Evolutionary conservation across 2,329 filamentous ascomycete species (phyloP).

Genomic region (Lizonia empirigonia): DNA sequence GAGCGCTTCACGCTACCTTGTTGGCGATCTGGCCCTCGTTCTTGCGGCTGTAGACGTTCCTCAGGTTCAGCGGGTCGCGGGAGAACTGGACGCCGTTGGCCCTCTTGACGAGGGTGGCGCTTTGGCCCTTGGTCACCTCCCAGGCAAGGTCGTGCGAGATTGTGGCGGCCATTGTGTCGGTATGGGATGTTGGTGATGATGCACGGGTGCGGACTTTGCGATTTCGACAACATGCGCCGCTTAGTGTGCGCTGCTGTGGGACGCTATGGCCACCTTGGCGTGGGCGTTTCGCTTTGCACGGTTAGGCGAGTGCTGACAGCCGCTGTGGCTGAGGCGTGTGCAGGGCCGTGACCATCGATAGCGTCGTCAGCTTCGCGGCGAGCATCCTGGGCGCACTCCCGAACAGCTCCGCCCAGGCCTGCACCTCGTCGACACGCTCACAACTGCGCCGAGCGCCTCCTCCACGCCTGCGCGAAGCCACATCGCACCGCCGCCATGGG

Average conservation of each 20-base stretch:
- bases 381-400: slow-evolving; percentile 21
- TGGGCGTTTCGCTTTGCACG: no score
- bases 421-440: background rate
- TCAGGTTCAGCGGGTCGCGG: slow-evolving; percentile 90
- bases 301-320: no score
- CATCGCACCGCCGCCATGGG: slow-evolving; percentile 61
- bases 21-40: slow-evolving; percentile 91
- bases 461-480: background rate
- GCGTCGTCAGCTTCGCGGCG: slow-evolving; percentile 15
- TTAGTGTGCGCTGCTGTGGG: slow-evolving; percentile 34
- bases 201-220: slow-evolving; percentile 23
- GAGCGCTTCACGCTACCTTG: no score
- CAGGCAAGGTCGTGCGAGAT: slow-evolving; percentile 91
- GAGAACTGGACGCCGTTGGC: slow-evolving; percentile 87
- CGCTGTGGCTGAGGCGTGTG: slow-evolving; percentile 5
- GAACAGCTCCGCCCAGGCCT: slow-evolving; percentile 21
- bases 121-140: slow-evolving; percentile 88
- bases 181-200: slow-evolving; percentile 38
- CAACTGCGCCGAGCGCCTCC: slow-evolving; percentile 7
- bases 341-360: slow-evolving; percentile 21
- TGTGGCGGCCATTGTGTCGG: slow-evolving; percentile 58
- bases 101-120: slow-evolving; percentile 92
- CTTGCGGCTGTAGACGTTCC: slow-evolving; percentile 91
- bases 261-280: no score
- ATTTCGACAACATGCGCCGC: slow-evolving; percentile 22